Conservation (phyloP, 2,329 filamentous ascomycete genomes). For the Colletotrichum sp. region DNA sequence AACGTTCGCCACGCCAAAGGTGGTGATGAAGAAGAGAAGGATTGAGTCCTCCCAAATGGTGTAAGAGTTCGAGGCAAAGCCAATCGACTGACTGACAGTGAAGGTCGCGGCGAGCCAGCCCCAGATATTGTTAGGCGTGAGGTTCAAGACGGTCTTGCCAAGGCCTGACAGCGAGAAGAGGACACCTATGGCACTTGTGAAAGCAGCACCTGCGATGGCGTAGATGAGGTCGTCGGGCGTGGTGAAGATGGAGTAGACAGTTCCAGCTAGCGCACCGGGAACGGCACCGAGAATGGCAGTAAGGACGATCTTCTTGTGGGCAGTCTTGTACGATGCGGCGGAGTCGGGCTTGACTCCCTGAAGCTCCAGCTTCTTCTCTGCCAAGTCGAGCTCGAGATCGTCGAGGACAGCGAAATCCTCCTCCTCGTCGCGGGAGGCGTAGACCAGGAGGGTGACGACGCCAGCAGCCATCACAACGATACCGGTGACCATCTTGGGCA, state of each 20-base stretch:
- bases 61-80: slow-evolving; percentile 97
- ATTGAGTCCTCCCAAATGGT: slow-evolving; percentile 99
- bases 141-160: slow-evolving; percentile 50
- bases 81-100: slow-evolving; percentile 85
- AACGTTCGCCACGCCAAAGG: slow-evolving; percentile 80
- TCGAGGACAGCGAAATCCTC: slow-evolving; percentile 61
- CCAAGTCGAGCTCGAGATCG: slow-evolving; percentile 62
- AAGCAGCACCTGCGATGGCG: slow-evolving; percentile 41
- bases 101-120: slow-evolving; percentile 85
- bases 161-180: slow-evolving; percentile 45
- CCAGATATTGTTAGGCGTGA: slow-evolving; percentile 81
- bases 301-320: slow-evolving; percentile 43
- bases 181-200: slow-evolving; percentile 49
- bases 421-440: slow-evolving; percentile 66
- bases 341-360: slow-evolving; percentile 37
- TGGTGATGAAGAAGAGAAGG: slow-evolving; percentile 86
- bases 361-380: slow-evolving; percentile 63
- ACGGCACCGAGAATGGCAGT: slow-evolving; percentile 39
- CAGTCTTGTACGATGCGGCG: slow-evolving; percentile 36
- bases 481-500: slow-evolving; percentile 83
- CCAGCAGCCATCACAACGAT: slow-evolving; percentile 73
- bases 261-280: slow-evolving; percentile 36
- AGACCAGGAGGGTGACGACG: slow-evolving; percentile 73
- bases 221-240: slow-evolving; percentile 39
- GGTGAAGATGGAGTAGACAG: slow-evolving; percentile 34